Base-by-base conservation (phyloP, 2,329 filamentous ascomycete species). In the Claviceps humidiphila region DNA sequence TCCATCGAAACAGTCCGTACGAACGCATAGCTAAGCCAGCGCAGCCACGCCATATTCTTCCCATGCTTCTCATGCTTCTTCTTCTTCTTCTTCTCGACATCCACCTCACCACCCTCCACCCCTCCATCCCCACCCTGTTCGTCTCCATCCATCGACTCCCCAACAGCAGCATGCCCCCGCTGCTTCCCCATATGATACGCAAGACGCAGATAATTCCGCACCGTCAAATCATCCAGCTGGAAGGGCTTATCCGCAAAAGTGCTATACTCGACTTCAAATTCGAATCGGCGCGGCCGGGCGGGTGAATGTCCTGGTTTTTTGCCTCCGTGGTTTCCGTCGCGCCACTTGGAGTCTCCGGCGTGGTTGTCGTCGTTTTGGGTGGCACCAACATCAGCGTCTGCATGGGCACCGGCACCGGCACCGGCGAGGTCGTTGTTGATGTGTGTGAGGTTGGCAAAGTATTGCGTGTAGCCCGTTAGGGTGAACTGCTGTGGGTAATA, bases 391-490 rank as follows among this genome's bases (percentile, higher is more conserved):
- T 24, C 24, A 5, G 30, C 3, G 9, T 30, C 9, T 2, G 30
- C 8, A 11, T 11, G 8, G 8, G 26, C 3, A 11, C 4, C 30
- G 9, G 30, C 66, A 9, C 65, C 59, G 1, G 67, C 62, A 13
- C 14, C 50, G 20, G 47, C 2, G 14, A 49, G 7, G 54, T 86
- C 80, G 59, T 89, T 87, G 69, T 97, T 94, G 68, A 95, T 84
- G 54, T 80, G 71, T 0, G 91, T 97, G n/a, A 98, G 71, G 65
- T 98, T 98, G 55, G 91, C 89, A 66, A 82, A 96, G 67, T 94
- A 96, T 62, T 98, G 93, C 4, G 82, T 89, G 66, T 89, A 96
- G 5, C 87, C 82, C 3, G 85, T 75, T 56, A 90, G 74, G 0
- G 88, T 87, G 40, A 97, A 73, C 0, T 87, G 74, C 64, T 98